phyloP scores from a whole-genome alignment of 768 basidiomycete genomes.

The Mycena floridula region DNA sequence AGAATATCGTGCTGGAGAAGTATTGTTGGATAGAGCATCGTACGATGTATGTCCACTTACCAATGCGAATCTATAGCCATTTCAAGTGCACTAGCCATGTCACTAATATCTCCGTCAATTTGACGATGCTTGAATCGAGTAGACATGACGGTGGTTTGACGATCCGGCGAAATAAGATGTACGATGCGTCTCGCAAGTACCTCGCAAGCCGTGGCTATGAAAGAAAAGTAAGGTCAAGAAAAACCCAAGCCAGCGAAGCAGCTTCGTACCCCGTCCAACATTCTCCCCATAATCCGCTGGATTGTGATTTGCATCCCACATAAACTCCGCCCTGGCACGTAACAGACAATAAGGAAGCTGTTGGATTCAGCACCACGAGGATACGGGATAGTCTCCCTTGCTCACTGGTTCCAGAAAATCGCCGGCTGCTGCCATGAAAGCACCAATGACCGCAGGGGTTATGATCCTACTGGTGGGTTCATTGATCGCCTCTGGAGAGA shows the following conservation, averaged over 20 bases:
- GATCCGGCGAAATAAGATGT: slow-evolving; percentile 60
- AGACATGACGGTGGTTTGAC: slow-evolving; percentile 66
- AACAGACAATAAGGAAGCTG: slow-evolving; percentile 82
- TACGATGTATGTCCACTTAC: slow-evolving; percentile 26
- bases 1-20: slow-evolving; percentile 59
- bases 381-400: slow-evolving; percentile 3
- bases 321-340: slow-evolving; percentile 72
- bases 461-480: slow-evolving; percentile 81
- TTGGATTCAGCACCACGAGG: not conserved
- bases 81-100: slow-evolving; percentile 74
- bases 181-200: slow-evolving; percentile 77
- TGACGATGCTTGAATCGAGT: slow-evolving; percentile 69
- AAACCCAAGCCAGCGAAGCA: slow-evolving; percentile 3
- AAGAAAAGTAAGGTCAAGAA: no score
- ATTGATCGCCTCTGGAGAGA: slow-evolving; percentile 56
- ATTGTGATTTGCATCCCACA: slow-evolving; percentile 75
- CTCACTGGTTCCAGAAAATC: slow-evolving; percentile 82
- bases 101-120: slow-evolving; percentile 70
- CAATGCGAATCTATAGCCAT: slow-evolving; percentile 90
- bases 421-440: slow-evolving; percentile 77
- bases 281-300: slow-evolving; percentile 89
- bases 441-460: slow-evolving; percentile 70
- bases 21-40: slow-evolving; percentile 2
- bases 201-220: slow-evolving; percentile 73
- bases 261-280: slow-evolving; percentile 56